Base-by-base conservation (phyloP, 1,139 yeast species). In the Meyerozyma elateridarum region DNA sequence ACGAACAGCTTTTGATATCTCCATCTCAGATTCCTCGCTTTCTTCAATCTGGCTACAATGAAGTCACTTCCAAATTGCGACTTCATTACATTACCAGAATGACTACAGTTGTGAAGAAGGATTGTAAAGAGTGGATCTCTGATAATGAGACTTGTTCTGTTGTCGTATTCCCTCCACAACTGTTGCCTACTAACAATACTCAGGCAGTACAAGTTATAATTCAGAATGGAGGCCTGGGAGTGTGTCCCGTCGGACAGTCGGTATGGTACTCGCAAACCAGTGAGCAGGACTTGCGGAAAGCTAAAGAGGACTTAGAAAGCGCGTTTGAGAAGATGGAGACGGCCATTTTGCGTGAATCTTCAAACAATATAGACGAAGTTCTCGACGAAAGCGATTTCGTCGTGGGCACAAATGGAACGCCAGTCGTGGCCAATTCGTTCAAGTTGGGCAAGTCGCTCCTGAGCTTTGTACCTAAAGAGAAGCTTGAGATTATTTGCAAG, bases 121-220 rank as follows among this genome's bases (percentile, higher is more conserved):
- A 83, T 43, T 89, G 97, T 61, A 73, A 72, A 35, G 95, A 88
- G 59, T 89, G 97, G 97, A 83, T 88, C 65, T 73, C 79, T 7
- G 88, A 82, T 31, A 79, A 78, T 34, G 97, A 89, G 59, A 72
- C 79, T 28, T 82, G 89, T 2, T 85, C 96, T 1, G 70, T 88
- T 28, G 94, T 89, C 12, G 95, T 88, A 1, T 91, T 91, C 68
- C 97, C 98, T n/a, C 93, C 95, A 15, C 73, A 74, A 15, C 78
- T 95, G 0, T 68, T 89, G 35, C 70, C 81, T 12, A 71, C 85
- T 1, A 61, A 71, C 36, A 89, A 89, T 52, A 62, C 61, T 34
- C 69, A 64, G 40, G 85, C 93, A 5, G 93, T 91, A 19, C 96
- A 89, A 57, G 93, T 82, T 4, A 63, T 89, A 25, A 84, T 91